These are phyloP conservation scores for Solanum bulbocastanum DNA, from an alignment of 257 asterid species.

Conservation along the genomic window DNA sequence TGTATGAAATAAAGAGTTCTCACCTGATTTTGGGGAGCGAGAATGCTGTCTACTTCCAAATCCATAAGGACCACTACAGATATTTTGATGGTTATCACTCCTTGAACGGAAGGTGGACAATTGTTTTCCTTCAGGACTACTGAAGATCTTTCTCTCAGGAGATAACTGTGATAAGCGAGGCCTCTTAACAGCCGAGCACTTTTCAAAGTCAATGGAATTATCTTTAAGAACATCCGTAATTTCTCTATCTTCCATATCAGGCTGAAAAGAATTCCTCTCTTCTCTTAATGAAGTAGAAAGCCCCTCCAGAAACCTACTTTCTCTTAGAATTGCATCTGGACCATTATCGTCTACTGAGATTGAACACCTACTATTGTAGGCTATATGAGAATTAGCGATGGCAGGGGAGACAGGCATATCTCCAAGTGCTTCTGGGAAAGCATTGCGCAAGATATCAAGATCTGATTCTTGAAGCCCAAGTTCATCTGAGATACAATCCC, in stretches of 20 bases:
- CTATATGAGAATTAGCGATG: constrained; percentile 8
- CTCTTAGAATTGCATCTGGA: constrained; percentile 22
- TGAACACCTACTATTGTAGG: constrained; percentile 27
- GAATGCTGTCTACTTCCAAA: constrained; percentile 30
- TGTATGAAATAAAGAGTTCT: constrained; percentile 26
- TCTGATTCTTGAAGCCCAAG: constrained; percentile 59
- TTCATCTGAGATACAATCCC: constrained; percentile 29
- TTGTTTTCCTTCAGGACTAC: constrained; percentile 14
- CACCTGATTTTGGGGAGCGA: constrained; percentile 29
- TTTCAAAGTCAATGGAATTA: constrained; percentile 13
- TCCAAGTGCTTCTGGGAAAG: constrained; percentile 47
- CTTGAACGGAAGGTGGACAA: constrained; percentile 19
- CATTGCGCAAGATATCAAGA: constrained; percentile 51
- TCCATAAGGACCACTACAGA: constrained; percentile 17
- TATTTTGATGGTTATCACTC: constrained; percentile 26
- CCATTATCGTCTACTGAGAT: constrained; percentile 23
- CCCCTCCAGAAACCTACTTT: constrained; percentile 37
- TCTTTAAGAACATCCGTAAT: constrained; percentile 8
- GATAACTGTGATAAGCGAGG: constrained; percentile 6
- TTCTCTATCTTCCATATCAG: constrained; percentile 15
- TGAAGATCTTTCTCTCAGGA: constrained; percentile 6
- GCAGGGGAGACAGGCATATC: constrained; percentile 24
- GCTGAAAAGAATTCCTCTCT: constrained; percentile 29
- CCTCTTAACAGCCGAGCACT: constrained; percentile 6
- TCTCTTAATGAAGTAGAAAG: constrained; percentile 22